Conservation (phyloP, 176 grass and related monocot genomes). For the Calamus simplicifolius region DNA sequence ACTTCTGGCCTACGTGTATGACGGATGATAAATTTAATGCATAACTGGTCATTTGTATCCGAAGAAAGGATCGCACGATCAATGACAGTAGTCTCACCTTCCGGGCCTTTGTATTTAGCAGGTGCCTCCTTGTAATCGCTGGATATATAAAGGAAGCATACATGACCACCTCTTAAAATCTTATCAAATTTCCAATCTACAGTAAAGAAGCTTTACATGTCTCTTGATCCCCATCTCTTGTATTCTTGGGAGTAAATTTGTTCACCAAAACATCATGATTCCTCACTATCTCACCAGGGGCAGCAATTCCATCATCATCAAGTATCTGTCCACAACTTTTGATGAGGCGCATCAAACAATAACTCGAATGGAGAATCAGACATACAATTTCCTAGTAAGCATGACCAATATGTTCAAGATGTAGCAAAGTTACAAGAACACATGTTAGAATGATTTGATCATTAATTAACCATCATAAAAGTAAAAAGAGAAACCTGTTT, state of each 20-base stretch:
- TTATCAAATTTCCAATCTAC: not conserved
- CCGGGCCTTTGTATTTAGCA: constrained; percentile 67
- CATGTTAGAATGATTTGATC: no score
- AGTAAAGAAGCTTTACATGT: constrained; percentile 22
- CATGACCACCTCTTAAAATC: not conserved
- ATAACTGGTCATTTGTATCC: constrained; percentile 74
- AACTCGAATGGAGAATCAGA: no score
- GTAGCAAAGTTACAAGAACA: no score
- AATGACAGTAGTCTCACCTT: constrained; percentile 89
- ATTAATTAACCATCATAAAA: no score
- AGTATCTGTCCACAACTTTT: constrained; percentile 39
- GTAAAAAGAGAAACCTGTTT: no score
- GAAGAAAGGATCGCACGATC: constrained; percentile 82
- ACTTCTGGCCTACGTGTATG: constrained; percentile 89
- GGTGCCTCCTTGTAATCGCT: constrained; percentile 56
- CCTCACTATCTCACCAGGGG: constrained; percentile 83
- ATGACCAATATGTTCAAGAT: no score
- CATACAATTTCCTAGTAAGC: no score
- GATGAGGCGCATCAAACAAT: no score
- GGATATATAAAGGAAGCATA: constrained; percentile 1
- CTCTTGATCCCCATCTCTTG: constrained; percentile 14
- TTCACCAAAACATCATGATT: constrained; percentile 94
- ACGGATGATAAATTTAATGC: constrained; percentile 88
- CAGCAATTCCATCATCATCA: constrained; percentile 79
- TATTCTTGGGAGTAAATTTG: constrained; percentile 40